Percentiles rank a stretch among this genome's conserved stretches.
These are phyloP conservation scores for Tubosaeta sp. DNA, from an alignment of 768 basidiomycete species.

Conservation along the genomic window DNA sequence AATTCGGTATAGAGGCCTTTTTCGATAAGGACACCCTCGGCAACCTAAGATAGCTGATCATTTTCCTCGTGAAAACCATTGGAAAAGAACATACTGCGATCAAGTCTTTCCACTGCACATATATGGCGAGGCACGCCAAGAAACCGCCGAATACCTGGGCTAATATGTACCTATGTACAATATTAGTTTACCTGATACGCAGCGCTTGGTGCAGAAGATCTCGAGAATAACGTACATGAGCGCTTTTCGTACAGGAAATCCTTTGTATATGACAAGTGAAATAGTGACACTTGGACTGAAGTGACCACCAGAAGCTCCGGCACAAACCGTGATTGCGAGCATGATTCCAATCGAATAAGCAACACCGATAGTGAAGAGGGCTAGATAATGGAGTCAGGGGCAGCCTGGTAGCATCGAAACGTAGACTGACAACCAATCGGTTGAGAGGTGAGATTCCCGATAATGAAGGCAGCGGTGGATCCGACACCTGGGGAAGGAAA, in stretches of 20 bases:
- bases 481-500: constrained; percentile 42
- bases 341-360: constrained; percentile 58
- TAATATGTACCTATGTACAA: constrained; percentile 50
- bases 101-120: constrained; percentile 56
- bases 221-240: constrained; percentile 36
- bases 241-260: constrained; percentile 52
- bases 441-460: constrained; percentile 42
- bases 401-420: background rate
- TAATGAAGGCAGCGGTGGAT: constrained; percentile 45
- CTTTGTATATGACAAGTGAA: constrained; percentile 46
- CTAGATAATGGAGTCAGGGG: constrained; percentile 27
- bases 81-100: constrained; percentile 44
- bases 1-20: constrained; percentile 24
- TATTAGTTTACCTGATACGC: constrained; percentile 9
- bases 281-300: constrained; percentile 64
- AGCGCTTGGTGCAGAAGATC: constrained; percentile 1
- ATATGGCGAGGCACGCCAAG: constrained; percentile 55
- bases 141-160: constrained; percentile 66
- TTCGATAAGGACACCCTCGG: constrained; percentile 28
- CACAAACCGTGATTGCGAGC: constrained; percentile 51
- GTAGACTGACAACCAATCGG: constrained; percentile 47
- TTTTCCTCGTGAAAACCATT: constrained; percentile 31
- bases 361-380: constrained; percentile 52
- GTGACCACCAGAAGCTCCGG: constrained; percentile 56
- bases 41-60: constrained; percentile 6